Evolutionary conservation across 2,329 filamentous ascomycete genomes (phyloP).

Genomic region (Sclerotinia sclerotiorum): DNA sequence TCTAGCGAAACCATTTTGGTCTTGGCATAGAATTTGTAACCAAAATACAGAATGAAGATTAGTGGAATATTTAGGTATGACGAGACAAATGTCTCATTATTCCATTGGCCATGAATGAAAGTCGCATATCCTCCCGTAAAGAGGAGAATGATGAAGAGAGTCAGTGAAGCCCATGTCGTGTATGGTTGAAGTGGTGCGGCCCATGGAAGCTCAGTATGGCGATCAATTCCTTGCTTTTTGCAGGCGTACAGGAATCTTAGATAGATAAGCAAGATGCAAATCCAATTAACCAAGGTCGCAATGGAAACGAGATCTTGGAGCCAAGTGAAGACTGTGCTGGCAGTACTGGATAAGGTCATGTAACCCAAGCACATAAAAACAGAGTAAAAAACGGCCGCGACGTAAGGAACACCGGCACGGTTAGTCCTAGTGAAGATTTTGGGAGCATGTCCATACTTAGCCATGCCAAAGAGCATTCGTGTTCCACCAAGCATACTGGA

Average conservation of each 20-base stretch:
- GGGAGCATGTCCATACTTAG: conserved; percentile 54
- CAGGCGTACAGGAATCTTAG: conserved; percentile 56
- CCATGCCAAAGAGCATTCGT: conserved; percentile 59
- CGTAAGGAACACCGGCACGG: conserved; percentile 55
- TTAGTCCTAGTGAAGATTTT: conserved; percentile 54
- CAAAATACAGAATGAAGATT: conserved; percentile 45
- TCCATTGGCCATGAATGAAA: conserved; percentile 61
- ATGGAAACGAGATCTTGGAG: conserved; percentile 61
- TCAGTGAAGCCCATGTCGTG: conserved; percentile 59
- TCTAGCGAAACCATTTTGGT: conserved; percentile 45
- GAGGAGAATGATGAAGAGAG: conserved; percentile 62
- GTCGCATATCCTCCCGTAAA: conserved; percentile 68
- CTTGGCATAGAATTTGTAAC: conserved; percentile 55
- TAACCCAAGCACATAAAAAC: conserved; percentile 64
- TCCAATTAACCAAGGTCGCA: conserved; percentile 65
- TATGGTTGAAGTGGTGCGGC: conserved; percentile 47
- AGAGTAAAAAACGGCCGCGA: conserved; percentile 54
- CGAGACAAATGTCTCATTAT: conserved; percentile 57
- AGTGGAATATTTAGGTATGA: conserved; percentile 55
- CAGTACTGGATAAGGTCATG: conserved; percentile 61
- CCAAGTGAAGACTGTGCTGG: conserved; percentile 64
- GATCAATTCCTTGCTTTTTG: conserved; percentile 54
- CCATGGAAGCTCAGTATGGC: conserved; percentile 55
- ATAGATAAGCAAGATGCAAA: conserved; percentile 58
- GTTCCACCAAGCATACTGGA: conserved; percentile 61